Evolutionary conservation across 1,139 yeast genomes (phyloP).

Genomic region (Yamadazyma siamensis): DNA sequence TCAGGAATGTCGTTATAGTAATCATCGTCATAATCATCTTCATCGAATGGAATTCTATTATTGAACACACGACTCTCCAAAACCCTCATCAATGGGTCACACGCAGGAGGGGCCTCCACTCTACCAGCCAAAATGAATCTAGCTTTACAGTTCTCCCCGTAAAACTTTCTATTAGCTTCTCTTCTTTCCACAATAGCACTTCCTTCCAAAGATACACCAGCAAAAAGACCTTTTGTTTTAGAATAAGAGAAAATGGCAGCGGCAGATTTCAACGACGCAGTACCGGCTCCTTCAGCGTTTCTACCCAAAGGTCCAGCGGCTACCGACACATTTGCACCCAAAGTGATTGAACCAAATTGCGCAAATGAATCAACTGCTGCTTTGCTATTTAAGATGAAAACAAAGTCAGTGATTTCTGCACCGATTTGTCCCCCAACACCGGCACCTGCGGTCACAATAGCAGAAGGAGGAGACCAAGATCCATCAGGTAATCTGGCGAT

Average conservation of each 20-base stretch:
- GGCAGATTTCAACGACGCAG: conserved; percentile 83
- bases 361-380: conserved; percentile 94
- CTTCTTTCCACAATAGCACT: conserved; percentile 93
- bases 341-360: conserved; percentile 88
- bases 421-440: conserved; percentile 99
- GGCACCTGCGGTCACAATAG: conserved; percentile 94
- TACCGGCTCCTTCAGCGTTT: conserved; percentile 96
- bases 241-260: conserved; percentile 94
- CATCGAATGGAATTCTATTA: conserved; percentile 48
- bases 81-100: conserved; percentile 83
- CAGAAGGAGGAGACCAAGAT: conserved; percentile 97
- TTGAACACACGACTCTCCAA: conserved; percentile 83
- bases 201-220: conserved; percentile 96
- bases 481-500: conserved; percentile 95
- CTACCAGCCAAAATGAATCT: conserved; percentile 77
- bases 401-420: conserved; percentile 94
- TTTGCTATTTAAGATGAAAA: conserved; percentile 79
- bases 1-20: conserved; percentile 69
- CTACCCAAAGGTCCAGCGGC: conserved; percentile 99
- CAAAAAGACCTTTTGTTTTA: conserved; percentile 93
- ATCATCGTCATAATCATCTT: conserved; percentile 54
- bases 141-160: conserved; percentile 85
- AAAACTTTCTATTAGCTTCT: conserved; percentile 93
- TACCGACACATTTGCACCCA: conserved; percentile 92
- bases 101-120: conserved; percentile 91